Evolutionary conservation across 768 basidiomycete species (phyloP), one percentile per base, ranked within the genome.

Genomic region (Boletus subparvulus): DNA sequence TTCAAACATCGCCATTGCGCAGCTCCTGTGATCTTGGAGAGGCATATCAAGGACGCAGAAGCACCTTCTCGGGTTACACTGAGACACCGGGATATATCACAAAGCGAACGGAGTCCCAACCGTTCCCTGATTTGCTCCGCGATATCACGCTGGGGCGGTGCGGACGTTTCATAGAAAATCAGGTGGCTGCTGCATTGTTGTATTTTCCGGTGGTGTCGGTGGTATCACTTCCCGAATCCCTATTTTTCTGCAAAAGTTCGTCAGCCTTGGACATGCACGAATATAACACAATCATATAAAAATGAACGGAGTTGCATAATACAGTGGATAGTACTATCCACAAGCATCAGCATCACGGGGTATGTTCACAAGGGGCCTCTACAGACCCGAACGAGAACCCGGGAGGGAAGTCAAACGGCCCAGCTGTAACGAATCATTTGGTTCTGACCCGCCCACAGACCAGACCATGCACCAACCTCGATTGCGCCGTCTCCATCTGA

Each of bases 381-480:
- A 17, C 0, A 3, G 12, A 21, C 21, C 48, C 44, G 5, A 37
- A 50, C 14, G 37, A 21, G 21, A 52, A 44, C 3, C 48, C 48
- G 1, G 51, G 44, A 6, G 56, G 59, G 30, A 50, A 65, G 7
- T 58, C 55, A 30, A 61, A 65, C 17, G 59, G 53, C 4, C 59
- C 56, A 16, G 59, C 59, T 64, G 47, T 5, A n/a, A 32, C 7
- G 16, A 7, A 3, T 14, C 47, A 1, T 6, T 58, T 14, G 40
- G 47, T 35, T 17, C 33, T 10, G 21, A 36, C 19, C 8, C n/a
- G 14, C 13, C 9, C 32, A n/a, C 11, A 11, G 6, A 33, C 6
- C 11, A 11, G 6, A 33, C 9, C 16, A 14, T 11, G 30, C 21
- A 59, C 60, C 4, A 1, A 65, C 63, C 60, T 56, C 13, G 41